A percentile compares a stretch with the other conserved stretches of the same genome.
Evolutionary conservation across 2,329 filamentous ascomycete species (phyloP).

Genomic region (Paraphoma chrysanthemicola): DNA sequence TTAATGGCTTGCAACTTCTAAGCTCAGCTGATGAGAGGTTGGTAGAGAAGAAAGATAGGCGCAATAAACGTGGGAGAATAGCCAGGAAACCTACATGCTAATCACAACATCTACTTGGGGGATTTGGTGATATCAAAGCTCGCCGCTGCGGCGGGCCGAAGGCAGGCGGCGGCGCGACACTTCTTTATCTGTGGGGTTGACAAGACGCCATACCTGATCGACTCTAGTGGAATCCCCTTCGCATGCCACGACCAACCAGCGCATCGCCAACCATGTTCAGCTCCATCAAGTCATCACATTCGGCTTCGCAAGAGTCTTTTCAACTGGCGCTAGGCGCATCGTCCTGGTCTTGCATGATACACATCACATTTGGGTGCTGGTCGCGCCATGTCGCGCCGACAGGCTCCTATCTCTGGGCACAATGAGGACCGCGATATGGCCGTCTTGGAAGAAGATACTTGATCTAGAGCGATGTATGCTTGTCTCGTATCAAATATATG

Average conservation of each 20-base stretch:
- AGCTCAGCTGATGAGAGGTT: background rate
- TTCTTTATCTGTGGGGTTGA: conserved; percentile 17
- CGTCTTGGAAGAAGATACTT: background rate
- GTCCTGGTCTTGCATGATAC: background rate
- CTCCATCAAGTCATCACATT: background rate
- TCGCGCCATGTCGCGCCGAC: conserved; percentile 12
- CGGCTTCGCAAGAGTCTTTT: background rate
- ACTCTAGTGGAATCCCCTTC: background rate
- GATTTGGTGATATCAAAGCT: conserved; percentile 5
- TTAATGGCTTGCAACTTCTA: background rate
- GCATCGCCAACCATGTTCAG: background rate
- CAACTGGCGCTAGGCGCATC: background rate
- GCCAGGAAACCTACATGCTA: background rate
- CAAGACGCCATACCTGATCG: background rate
- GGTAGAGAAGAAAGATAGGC: background rate
- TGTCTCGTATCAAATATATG: background rate
- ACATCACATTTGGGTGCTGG: background rate
- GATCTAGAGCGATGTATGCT: background rate
- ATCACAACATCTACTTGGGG: conserved; percentile 6
- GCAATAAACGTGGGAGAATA: conserved; percentile 1
- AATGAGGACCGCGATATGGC: conserved; percentile 4
- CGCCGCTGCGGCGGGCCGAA: conserved; percentile 18
- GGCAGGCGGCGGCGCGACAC: conserved; percentile 16
- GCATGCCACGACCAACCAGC: conserved; percentile 1
- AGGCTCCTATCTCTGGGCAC: conserved; percentile 22